A percentile compares a stretch with the other conserved stretches of the same genome.
Evolutionary conservation across 805 yeast genomes (phyloP).

Genomic region (Candida multigemmis): DNA sequence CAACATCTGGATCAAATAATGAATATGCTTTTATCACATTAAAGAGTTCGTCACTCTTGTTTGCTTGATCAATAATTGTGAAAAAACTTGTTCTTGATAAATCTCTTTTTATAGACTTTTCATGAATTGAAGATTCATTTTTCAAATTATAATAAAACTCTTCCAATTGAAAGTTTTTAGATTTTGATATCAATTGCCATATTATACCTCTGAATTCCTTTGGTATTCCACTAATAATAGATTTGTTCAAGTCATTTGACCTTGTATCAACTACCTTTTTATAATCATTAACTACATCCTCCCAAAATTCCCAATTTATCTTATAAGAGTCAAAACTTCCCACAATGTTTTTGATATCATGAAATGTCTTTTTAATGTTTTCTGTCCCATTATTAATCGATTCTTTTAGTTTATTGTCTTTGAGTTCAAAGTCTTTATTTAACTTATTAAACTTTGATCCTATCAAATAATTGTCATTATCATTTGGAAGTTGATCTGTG

Average conservation of each 20-base stretch:
- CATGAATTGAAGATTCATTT: constrained; percentile 50
- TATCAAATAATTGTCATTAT: constrained; percentile 40
- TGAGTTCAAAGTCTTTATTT: constrained; percentile 38
- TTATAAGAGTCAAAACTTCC: constrained; percentile 27
- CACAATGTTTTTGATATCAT: constrained; percentile 42
- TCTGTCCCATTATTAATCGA: constrained; percentile 27
- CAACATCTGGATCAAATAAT: constrained; percentile 83
- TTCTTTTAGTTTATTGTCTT: constrained; percentile 44
- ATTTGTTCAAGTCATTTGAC: constrained; percentile 48
- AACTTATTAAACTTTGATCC: constrained; percentile 52
- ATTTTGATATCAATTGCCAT: constrained; percentile 84
- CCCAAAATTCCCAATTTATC: constrained; percentile 86
- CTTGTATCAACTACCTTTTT: constrained; percentile 53
- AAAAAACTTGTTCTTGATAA: constrained; percentile 79
- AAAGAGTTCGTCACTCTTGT: constrained; percentile 55
- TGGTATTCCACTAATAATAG: constrained; percentile 76
- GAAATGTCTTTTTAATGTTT: constrained; percentile 30
- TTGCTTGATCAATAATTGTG: constrained; percentile 42
- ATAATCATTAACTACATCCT: constrained; percentile 70
- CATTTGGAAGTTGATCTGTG: constrained; percentile 6
- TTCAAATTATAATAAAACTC: constrained; percentile 47
- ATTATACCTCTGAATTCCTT: constrained; percentile 76
- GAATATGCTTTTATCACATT: constrained; percentile 79
- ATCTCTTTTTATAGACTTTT: constrained; percentile 72
- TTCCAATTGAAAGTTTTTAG: constrained; percentile 58